A percentile compares a stretch with the other conserved stretches of the same genome.
These are phyloP conservation scores for Wickerhamomyces mucosus DNA, from an alignment of 805 yeast genomes.

Conservation along the genomic window DNA sequence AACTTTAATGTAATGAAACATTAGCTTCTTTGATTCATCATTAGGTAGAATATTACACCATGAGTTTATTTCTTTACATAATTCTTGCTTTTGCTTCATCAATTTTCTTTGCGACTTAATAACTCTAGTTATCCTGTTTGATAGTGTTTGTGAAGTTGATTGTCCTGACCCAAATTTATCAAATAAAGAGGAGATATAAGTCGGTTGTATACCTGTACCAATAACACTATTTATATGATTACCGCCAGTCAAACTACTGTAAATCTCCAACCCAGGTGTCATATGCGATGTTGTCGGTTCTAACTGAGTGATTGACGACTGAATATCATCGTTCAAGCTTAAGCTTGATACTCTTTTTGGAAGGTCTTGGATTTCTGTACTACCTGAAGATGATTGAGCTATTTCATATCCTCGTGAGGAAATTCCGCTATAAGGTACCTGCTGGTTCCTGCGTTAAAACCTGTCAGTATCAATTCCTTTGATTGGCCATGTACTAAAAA, in stretches of 20 bases:
- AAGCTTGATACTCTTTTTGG: not conserved
- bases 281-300: not conserved
- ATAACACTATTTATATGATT: not conserved
- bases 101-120: conserved; percentile 31
- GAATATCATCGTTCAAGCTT: conserved; percentile 8
- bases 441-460: conserved; percentile 4
- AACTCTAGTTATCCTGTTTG: conserved; percentile 25
- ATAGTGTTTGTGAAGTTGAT: conserved; percentile 22
- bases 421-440: conserved; percentile 9
- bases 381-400: conserved; percentile 5
- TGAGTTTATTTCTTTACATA: conserved; percentile 28
- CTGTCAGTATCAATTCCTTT: not conserved
- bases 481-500: not conserved
- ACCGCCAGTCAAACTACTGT: not conserved
- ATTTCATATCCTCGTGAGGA: conserved; percentile 9
- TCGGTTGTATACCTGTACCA: conserved; percentile 2
- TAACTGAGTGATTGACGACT: not conserved
- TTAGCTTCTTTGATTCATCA: conserved; percentile 28
- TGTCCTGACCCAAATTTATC: conserved; percentile 14
- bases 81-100: conserved; percentile 26
- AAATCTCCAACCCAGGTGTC: not conserved
- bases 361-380: not conserved
- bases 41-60: conserved; percentile 35
- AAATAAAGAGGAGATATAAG: conserved; percentile 17
- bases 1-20: conserved; percentile 32